phyloP scores from a whole-genome alignment of 2,329 filamentous ascomycete species.

The Penicillium hordei region DNA sequence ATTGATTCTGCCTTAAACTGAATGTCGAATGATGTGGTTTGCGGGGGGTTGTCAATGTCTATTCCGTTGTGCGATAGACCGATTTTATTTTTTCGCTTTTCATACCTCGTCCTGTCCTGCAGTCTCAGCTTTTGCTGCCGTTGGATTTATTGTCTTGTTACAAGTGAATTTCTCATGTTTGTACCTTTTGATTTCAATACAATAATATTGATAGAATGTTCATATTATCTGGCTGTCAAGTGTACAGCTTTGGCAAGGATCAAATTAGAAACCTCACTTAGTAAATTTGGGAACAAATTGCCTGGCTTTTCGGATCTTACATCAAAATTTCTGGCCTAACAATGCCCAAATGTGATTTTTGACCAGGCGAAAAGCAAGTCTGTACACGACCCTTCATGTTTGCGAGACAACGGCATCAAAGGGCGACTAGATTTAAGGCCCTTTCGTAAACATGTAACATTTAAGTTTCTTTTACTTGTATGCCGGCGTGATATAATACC shows the following conservation, averaged over 20 bases:
- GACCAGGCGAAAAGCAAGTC: background rate
- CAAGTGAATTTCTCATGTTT: background rate
- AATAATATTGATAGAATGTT: background rate
- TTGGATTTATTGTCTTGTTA: background rate
- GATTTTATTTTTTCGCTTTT: background rate
- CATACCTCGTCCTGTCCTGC: background rate
- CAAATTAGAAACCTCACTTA: background rate
- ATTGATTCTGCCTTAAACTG: background rate
- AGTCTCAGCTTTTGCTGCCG: background rate
- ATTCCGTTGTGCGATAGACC: background rate
- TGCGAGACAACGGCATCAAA: background rate
- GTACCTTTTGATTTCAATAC: background rate
- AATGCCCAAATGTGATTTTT: background rate
- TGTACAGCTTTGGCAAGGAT: background rate
- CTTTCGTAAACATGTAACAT: background rate
- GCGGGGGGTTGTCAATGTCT: background rate
- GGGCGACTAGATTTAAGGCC: background rate
- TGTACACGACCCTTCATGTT: background rate
- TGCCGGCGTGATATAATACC: too few relatives aligned
- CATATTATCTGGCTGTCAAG: background rate
- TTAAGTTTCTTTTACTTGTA: background rate
- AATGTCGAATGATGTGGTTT: background rate
- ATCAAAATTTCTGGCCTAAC: background rate
- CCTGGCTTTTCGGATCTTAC: background rate
- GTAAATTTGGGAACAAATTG: background rate